Evolutionary conservation across 805 yeast species (phyloP), one percentile per base, ranked within the genome.

Genomic region (Candida pseudoglaebosa): DNA sequence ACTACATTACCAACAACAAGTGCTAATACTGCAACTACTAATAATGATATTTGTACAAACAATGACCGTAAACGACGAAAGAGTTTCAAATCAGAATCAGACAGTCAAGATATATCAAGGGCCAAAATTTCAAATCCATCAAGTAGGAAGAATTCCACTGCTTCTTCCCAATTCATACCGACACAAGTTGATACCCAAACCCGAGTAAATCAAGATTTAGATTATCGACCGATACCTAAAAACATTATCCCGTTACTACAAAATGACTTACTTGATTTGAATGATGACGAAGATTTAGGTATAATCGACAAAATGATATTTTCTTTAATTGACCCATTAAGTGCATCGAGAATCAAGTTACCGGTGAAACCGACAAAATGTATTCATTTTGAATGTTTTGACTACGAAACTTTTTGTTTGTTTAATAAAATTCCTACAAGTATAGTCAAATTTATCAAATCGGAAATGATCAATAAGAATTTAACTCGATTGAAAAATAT

Each of bases 371-470:
- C 72, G 4, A 43, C 47, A 6, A 39, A 42, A 1, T 69, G 74
- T 44, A 46, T 46, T 21, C 74, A 69, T 44, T 67, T 68, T 44
- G 73, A 66, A 50, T 68, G 73, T 47, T 69, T 69, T 49, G 74
- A 69, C 41, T 65, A 59, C 37, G 65, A 66, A 9, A 65, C 50
- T 28, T 69, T 69, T 38, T 69, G 73, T 45, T 38, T 56, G 13
- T 66, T 66, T 43, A 61, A 67, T 43, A 61, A 54, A 20, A 54
- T 69, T 4, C 58, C 66, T 10, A 46, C 44, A 3, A 65, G 65
- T 1, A 49, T 57, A 6, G 45, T 47, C 32, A 38, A 36, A 9
- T 38, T 47, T 2, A 44, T 61, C 2, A 53, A 51, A 30, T 59
- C 54, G 34, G 59, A 55, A 3, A 45, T 68, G 30, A 47, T 60